A percentile compares a stretch with the other conserved stretches of the same genome.
phyloP scores from a whole-genome alignment of 805 yeast genomes.

The Ogataea paraovalis region DNA sequence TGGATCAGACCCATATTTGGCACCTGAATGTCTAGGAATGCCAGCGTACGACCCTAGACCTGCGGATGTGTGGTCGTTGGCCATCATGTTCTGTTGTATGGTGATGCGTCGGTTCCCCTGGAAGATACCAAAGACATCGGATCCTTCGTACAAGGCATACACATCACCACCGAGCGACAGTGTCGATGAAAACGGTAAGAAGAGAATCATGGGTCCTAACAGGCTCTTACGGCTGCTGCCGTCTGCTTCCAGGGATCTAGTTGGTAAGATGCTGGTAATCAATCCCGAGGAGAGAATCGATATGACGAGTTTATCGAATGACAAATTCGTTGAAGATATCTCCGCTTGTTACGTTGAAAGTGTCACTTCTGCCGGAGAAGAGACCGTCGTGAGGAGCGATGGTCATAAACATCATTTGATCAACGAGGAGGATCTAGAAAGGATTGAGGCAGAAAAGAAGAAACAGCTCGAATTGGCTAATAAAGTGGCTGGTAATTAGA shows the following conservation, averaged over 20 bases:
- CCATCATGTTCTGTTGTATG: conserved; percentile 91
- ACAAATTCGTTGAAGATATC: conserved; percentile 57
- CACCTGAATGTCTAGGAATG: conserved; percentile 76
- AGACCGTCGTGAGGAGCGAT: conserved; percentile 19
- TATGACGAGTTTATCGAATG: conserved; percentile 51
- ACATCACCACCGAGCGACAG: conserved; percentile 27
- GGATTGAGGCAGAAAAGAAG: conserved; percentile 35
- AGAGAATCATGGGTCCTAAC: conserved; percentile 54
- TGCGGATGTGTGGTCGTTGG: conserved; percentile 91
- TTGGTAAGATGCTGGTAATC: conserved; percentile 62
- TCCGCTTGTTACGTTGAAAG: conserved; percentile 45
- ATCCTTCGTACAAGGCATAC: conserved; percentile 71
- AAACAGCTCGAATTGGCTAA: conserved; percentile 20
- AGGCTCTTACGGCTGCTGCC: conserved; percentile 72
- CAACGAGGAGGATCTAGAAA: conserved; percentile 57
- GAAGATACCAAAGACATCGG: conserved; percentile 82
- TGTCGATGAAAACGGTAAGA: conserved; percentile 24
- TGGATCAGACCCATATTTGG: conserved; percentile 93
- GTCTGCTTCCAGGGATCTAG: conserved; percentile 52
- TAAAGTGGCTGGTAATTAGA: not conserved
- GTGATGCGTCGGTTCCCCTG: conserved; percentile 85
- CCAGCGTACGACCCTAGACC: conserved; percentile 75
- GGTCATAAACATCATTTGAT: conserved; percentile 65
- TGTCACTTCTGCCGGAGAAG: conserved; percentile 15
- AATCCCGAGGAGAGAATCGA: conserved; percentile 55